phyloP scores from a whole-genome alignment of 495 filamentous ascomycete species.

The Letharia lupina region DNA sequence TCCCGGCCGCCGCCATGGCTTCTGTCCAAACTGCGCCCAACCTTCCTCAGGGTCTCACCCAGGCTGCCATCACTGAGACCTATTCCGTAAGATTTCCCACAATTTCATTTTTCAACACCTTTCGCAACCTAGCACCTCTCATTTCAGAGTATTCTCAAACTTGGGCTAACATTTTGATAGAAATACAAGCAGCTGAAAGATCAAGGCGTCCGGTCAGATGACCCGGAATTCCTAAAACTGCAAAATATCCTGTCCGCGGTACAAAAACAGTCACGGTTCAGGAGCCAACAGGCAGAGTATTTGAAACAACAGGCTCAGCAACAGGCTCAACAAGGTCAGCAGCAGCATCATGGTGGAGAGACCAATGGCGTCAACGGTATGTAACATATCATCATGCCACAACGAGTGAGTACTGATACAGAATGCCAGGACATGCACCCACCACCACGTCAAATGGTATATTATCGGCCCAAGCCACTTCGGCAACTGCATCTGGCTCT shows the following conservation, averaged over 20 bases:
- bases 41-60: slow-evolving; percentile 54
- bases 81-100: slow-evolving; percentile 42
- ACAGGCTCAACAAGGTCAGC: slow-evolving; percentile 40
- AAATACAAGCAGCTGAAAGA: slow-evolving; percentile 76
- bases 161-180: slow-evolving; percentile 35
- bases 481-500: slow-evolving; percentile 28
- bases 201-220: slow-evolving; percentile 59
- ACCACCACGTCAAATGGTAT: slow-evolving; percentile 28
- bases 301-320: slow-evolving; percentile 36
- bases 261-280: slow-evolving; percentile 51
- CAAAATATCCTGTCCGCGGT: slow-evolving; percentile 57
- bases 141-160: not conserved
- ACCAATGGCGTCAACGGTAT: slow-evolving; percentile 47
- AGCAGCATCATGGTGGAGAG: slow-evolving; percentile 33
- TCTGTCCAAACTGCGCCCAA: slow-evolving; percentile 64
- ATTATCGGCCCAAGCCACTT: slow-evolving; percentile 33
- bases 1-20: slow-evolving; percentile 47
- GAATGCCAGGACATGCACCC: slow-evolving; percentile 23
- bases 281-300: slow-evolving; percentile 36
- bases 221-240: slow-evolving; percentile 73
- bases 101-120: slow-evolving; percentile 2
- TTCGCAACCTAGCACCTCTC: not conserved
- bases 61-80: slow-evolving; percentile 54
- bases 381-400: not conserved
- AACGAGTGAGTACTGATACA: not conserved